Base-by-base conservation (phyloP, 2,329 filamentous ascomycete genomes). In the Aspergillus sp. region DNA sequence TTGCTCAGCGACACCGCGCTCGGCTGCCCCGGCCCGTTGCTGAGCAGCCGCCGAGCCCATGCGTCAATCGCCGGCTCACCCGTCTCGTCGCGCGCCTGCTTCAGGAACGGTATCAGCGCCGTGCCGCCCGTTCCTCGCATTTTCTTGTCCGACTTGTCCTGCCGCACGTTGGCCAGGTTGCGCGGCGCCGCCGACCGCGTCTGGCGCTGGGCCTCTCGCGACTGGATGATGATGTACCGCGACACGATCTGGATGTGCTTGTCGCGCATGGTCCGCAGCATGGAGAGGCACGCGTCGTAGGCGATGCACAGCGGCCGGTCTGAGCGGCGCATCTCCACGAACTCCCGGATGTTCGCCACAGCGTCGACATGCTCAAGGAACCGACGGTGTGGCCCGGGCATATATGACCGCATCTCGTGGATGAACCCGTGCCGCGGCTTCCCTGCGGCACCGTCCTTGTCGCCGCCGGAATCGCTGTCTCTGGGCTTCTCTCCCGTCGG, bases 191-290 rank as follows among this genome's bases (percentile, higher is more conserved):
- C 67, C 19, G 76, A 77, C 27, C 76, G 72, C 37, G 75, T 12
- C 14, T 13, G 8, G 74, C 28, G 78, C 66, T 1, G 74, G 75
- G 33, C 24, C 26, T 19, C 29, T 12, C 80, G 71, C 2, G 84
- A 88, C 27, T 89, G 88, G 44, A 91, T 68, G 49, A 98, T 82
- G 58, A 98, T 93, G 66, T 96, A 98, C 25, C 91, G 82, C 4
- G 86, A 86, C 12, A 98, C 91, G 47, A 98, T 89, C 57, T 86
- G 83, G 49, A 98, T 94, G 58, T 98, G 91, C 58, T 88, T 93
- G 61, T 95, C 88, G 37, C 88, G 80, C 52, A 95, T 80, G 13
- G 72, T 68, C 8, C 78, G 75, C 26, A 95, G 68, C 60, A 86
- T 84, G 14, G 78, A 80, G 5, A 98, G 69, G 53, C 86, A 94